A percentile compares a stretch with the other conserved stretches of the same genome.
phyloP scores from a whole-genome alignment of 1,284 basidiomycete species.

The Pulchroboletus neoregius region DNA sequence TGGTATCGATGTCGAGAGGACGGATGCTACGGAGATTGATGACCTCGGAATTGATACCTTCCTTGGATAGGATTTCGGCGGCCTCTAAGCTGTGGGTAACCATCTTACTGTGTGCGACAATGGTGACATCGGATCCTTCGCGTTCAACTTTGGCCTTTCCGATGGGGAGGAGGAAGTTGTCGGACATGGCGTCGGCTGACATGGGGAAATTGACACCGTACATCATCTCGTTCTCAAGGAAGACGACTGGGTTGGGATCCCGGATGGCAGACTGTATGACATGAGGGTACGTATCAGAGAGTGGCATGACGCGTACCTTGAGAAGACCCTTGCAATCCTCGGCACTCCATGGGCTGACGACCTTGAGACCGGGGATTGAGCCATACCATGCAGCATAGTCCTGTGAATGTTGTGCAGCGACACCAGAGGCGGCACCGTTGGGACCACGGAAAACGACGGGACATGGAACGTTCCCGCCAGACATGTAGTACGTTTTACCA shows the following conservation, averaged over 20 bases:
- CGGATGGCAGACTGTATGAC: conserved; percentile 81
- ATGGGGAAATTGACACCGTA: conserved; percentile 98
- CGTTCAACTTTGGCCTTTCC: conserved; percentile 98
- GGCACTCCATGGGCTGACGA: conserved; percentile 94
- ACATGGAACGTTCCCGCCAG: conserved; percentile 95
- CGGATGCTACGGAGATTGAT: conserved; percentile 96
- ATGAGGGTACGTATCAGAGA: conserved; percentile 6
- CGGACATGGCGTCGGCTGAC: conserved; percentile 91
- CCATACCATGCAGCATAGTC: conserved; percentile 96
- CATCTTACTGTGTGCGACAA: conserved; percentile 98
- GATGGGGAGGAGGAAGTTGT: conserved; percentile 93
- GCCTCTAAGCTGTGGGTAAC: conserved; percentile 91
- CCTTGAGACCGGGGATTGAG: conserved; percentile 94
- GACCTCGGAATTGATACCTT: conserved; percentile 97
- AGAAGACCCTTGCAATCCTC: conserved; percentile 98
- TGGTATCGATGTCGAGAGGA: conserved; percentile 96
- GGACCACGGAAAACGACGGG: conserved; percentile 99
- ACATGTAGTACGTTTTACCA: conserved; percentile 99
- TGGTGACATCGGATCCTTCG: conserved; percentile 88
- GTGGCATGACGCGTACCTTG: conserved; percentile 56
- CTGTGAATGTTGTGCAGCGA: conserved; percentile 91
- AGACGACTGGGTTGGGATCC: conserved; percentile 97
- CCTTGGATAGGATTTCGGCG: conserved; percentile 89
- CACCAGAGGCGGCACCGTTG: conserved; percentile 97
- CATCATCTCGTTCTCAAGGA: conserved; percentile 99